A percentile compares a stretch with the other conserved stretches of the same genome.
These are phyloP conservation scores for Dothideomycetes sp. DNA, from an alignment of 2,329 filamentous ascomycete genomes.

Conservation along the genomic window DNA sequence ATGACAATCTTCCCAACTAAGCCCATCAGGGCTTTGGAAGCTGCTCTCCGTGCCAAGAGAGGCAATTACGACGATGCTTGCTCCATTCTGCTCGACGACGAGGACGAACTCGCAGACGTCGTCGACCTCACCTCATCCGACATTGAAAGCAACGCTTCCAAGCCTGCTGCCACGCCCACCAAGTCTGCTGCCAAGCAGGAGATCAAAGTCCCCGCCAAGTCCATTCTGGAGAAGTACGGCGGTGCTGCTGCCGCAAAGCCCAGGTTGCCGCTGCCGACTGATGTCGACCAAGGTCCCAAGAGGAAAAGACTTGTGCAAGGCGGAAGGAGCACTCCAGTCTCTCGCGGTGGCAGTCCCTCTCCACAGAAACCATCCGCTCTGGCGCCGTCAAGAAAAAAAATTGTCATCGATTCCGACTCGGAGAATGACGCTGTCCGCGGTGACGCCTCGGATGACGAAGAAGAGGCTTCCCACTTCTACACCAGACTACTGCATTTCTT, in stretches of 20 bases:
- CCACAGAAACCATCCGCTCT: constrained; percentile 9
- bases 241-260: constrained; percentile 11
- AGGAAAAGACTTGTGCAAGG: constrained; percentile 38
- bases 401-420: constrained; percentile 23
- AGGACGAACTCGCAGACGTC: constrained; percentile 19
- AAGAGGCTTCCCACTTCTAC: constrained; percentile 28
- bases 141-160: constrained; percentile 21
- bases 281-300: constrained; percentile 6
- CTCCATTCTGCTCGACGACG: constrained; percentile 30
- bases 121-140: constrained; percentile 25
- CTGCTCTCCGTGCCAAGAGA: constrained; percentile 38
- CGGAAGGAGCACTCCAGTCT: constrained; percentile 24
- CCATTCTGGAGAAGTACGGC: constrained; percentile 37
- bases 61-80: constrained; percentile 47
- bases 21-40: constrained; percentile 35
- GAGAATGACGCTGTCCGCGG: constrained; percentile 10
- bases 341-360: constrained; percentile 13
- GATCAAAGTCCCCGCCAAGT: constrained; percentile 42
- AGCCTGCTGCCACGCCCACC: constrained; percentile 12
- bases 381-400: constrained; percentile 10
- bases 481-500: constrained; percentile 63
- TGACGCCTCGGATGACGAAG: constrained; percentile 6
- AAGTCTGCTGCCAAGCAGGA: constrained; percentile 44
- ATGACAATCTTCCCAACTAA: constrained; percentile 35
- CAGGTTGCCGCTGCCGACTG: constrained; percentile 11